Base-by-base conservation (phyloP, 2,329 filamentous ascomycete genomes). In the Cercospora beticola region DNA sequence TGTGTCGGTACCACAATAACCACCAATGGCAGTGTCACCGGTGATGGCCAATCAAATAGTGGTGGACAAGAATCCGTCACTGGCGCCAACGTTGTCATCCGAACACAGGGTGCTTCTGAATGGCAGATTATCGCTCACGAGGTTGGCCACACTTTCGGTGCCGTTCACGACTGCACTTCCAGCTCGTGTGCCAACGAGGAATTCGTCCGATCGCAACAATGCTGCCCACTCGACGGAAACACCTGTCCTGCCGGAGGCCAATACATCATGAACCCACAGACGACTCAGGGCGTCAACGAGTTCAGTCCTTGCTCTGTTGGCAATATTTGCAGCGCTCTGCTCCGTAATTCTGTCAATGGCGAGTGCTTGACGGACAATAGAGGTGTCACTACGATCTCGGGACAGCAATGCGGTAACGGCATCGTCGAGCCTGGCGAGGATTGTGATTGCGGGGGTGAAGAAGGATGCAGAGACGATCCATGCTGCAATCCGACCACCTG, bases 61-160 rank as follows among this genome's bases (percentile, higher is more conserved):
- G 79, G 79, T 36, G 82, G 81, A 31, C 87, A 87, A 69, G 91
- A 95, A 80, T 92, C 89, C 0, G 91, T 97, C 31, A 89, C 91
- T 21, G 92, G 92, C 33, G 90, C 94, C 69, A 98, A 97, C 77
- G 92, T 99, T 0, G 93, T 99, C 23, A 89, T 95, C 28, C 88
- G 88, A 71, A 97, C 93, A 0, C 62, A 70, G 56, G 78, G 78
- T 33, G 85, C 87, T 23, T 90, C 88, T 3, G 94, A 97, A 78
- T 98, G 94, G 94, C 93, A 97, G 79, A 91, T 98, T 68, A 92
- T 98, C 80, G 94, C 94, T 31, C 94, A 98, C 78, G 94, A 98
- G 80, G 90, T 90, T 3, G 94, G 94, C 0, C 94, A 98, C 79
- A 98, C 93, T 0, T 98, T 97, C 79, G 94, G 94, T 57, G 95